These are phyloP conservation scores for Anaeromyces robustus DNA, from an alignment of 192 early-diverging fungal genomes.

Conservation along the genomic window DNA sequence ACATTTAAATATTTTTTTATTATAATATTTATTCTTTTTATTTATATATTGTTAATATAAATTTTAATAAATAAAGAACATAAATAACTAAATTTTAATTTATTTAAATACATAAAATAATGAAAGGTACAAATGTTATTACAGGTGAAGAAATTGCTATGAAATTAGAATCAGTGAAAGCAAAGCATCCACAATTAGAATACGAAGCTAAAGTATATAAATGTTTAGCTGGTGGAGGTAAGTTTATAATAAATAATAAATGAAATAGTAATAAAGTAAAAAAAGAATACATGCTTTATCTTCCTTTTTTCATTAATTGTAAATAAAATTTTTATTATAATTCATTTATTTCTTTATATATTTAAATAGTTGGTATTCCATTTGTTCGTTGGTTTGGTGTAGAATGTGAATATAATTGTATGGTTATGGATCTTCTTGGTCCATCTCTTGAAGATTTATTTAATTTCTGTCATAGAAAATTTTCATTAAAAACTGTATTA, in stretches of 20 bases:
- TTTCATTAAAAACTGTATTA: conserved; percentile 72
- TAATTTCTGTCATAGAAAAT: conserved; percentile 77
- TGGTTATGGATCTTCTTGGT: conserved; percentile 82
- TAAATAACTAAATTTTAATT: no score
- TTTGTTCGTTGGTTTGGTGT: conserved; percentile 71
- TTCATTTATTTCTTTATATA: no score
- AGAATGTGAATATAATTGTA: conserved; percentile 65
- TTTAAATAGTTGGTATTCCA: conserved; percentile 60
- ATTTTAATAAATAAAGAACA: no score
- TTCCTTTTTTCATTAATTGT: no score
- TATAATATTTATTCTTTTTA: no score
- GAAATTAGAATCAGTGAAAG: conserved; percentile 90
- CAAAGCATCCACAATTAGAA: conserved; percentile 92
- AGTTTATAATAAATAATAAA: no score
- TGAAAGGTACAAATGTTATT: conserved; percentile 73
- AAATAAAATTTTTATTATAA: no score
- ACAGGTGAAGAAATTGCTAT: conserved; percentile 94
- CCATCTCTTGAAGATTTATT: conserved; percentile 83
- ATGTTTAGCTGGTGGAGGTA: conserved; percentile 71
- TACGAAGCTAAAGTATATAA: conserved; percentile 96
- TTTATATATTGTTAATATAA: no score
- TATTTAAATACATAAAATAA: no score
- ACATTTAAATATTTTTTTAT: no score
- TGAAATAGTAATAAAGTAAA: no score
- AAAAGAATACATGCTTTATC: no score